Percentiles rank a stretch among this genome's conserved stretches.
phyloP scores from a whole-genome alignment of 148 eudicot genomes.

The Talinum fruticosum region DNA sequence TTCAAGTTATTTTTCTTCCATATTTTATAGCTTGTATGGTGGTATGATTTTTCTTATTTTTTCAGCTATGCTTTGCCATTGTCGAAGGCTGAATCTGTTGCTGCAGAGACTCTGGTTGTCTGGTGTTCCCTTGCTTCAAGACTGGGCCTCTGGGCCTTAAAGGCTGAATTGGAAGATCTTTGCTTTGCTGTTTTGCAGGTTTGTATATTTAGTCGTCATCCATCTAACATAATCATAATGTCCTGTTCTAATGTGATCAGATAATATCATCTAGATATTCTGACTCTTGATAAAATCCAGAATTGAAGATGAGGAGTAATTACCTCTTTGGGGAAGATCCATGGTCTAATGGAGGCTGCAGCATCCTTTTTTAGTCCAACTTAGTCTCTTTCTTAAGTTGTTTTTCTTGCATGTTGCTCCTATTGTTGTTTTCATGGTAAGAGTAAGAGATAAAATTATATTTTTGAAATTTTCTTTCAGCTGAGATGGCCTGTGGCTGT shows the following conservation, averaged over 20 bases:
- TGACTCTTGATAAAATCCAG: neutral
- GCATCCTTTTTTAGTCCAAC: too few relatives aligned
- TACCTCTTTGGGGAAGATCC: too few relatives aligned
- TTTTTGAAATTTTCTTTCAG: neutral
- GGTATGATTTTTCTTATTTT: slow-evolving; percentile 15
- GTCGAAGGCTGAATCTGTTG: slow-evolving; percentile 87
- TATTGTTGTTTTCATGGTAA: neutral
- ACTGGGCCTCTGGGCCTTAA: slow-evolving; percentile 92
- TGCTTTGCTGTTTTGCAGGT: slow-evolving; percentile 98
- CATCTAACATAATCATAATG: neutral
- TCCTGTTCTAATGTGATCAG: neutral
- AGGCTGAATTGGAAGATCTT: slow-evolving; percentile 94
- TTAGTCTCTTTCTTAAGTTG: too few relatives aligned
- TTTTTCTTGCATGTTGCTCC: too few relatives aligned
- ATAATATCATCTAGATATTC: neutral
- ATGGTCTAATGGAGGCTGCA: too few relatives aligned
- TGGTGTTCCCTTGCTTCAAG: slow-evolving; percentile 99
- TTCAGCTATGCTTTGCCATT: slow-evolving; percentile 84
- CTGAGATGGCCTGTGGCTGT: neutral
- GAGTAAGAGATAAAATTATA: neutral
- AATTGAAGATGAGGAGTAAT: neutral
- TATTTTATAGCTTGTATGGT: neutral
- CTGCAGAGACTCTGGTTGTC: slow-evolving; percentile 82
- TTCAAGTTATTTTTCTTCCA: neutral
- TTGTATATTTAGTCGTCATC: slow-evolving; percentile 1